Evolutionary conservation across 805 yeast species (phyloP).

Genomic region (Pichia eremophila): DNA sequence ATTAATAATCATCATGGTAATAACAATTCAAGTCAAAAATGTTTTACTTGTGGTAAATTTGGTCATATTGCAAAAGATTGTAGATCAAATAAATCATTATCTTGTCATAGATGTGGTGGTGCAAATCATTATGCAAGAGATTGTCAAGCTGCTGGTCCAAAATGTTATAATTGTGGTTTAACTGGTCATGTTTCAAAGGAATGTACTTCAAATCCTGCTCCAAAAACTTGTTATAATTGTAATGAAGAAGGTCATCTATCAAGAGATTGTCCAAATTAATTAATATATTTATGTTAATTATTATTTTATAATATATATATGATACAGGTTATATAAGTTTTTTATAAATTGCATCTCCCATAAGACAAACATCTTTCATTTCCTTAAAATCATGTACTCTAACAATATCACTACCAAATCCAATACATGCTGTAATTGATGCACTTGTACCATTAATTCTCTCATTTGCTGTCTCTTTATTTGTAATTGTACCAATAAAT

Average conservation of each 20-base stretch:
- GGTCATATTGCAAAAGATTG: constrained; percentile 84
- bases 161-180: constrained; percentile 90
- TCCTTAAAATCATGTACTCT: constrained; percentile 79
- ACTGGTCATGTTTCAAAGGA: constrained; percentile 84
- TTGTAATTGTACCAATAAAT: constrained; percentile 71
- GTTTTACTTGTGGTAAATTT: constrained; percentile 68
- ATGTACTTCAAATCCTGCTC: constrained; percentile 41
- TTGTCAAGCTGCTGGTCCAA: constrained; percentile 56
- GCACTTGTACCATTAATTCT: constrained; percentile 74
- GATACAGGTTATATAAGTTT: too few relatives aligned
- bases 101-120: constrained; percentile 88
- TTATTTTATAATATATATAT: too few relatives aligned
- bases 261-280: constrained; percentile 46
- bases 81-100: constrained; percentile 31
- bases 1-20: constrained; percentile 23
- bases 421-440: constrained; percentile 61
- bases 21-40: constrained; percentile 48
- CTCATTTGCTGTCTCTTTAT: constrained; percentile 44
- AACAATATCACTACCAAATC: constrained; percentile 68
- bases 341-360: constrained; percentile 70
- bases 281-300: neutral
- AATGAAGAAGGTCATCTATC: constrained; percentile 82
- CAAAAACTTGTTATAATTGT: constrained; percentile 65
- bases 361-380: constrained; percentile 39
- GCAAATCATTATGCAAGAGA: constrained; percentile 91